Evolutionary conservation across 2,329 filamentous ascomycete genomes (phyloP).

Genomic region (Trichophyton mentagrophytes): DNA sequence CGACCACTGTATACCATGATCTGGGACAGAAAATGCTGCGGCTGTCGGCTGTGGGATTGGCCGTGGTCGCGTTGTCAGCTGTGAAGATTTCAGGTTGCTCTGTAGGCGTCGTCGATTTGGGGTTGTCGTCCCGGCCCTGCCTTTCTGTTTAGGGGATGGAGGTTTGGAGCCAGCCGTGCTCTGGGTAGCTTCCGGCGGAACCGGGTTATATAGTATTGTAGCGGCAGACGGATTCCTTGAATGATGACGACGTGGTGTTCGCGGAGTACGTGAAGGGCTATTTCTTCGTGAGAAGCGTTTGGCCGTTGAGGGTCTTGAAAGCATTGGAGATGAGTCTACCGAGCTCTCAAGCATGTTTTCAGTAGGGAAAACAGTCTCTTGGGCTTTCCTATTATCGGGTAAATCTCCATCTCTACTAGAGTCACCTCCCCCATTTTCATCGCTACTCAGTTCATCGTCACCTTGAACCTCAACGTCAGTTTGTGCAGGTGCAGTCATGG

Average conservation of each 20-base stretch:
- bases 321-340: constrained; percentile 24
- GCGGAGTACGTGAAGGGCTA: constrained; percentile 25
- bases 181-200: constrained; percentile 23
- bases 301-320: constrained; percentile 32
- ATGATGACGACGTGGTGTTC: constrained; percentile 41
- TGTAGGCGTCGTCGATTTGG: constrained; percentile 2
- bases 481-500: constrained; percentile 37
- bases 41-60: constrained; percentile 1
- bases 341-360: constrained; percentile 13
- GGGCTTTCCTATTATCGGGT: background rate
- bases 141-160: background rate
- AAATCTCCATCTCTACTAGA: background rate
- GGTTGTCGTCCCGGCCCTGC: background rate
- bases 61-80: background rate
- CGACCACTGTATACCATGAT: constrained; percentile 42
- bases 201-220: constrained; percentile 73
- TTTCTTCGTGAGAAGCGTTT: constrained; percentile 27
- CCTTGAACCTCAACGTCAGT: constrained; percentile 61
- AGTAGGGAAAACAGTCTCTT: background rate
- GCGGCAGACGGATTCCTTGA: constrained; percentile 64
- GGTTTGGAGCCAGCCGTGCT: background rate
- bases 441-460: constrained; percentile 77
- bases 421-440: constrained; percentile 54
- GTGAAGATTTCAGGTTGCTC: background rate
- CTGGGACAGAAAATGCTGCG: constrained; percentile 44